Base-by-base conservation (phyloP, 2,329 filamentous ascomycete genomes). In the Colletotrichum siamense region DNA sequence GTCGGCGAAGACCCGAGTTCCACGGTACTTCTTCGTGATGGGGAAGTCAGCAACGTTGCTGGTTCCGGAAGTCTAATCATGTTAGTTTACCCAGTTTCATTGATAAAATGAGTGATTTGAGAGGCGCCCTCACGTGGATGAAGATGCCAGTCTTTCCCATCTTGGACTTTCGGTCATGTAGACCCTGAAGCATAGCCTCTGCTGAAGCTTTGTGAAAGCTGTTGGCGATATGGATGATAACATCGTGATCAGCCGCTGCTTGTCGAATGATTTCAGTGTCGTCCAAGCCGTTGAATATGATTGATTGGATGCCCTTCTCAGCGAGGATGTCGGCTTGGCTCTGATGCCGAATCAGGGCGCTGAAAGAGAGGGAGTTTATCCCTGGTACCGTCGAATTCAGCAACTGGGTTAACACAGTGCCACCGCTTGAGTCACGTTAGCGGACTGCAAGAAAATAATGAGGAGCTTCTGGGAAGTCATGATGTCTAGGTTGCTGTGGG, bases 361-460 rank as follows among this genome's bases (percentile, higher is more conserved):
- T 44, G 36, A 44, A 44, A 18, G 36, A 44, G 36, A 44, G 36
- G 8, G 36, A 44, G 0, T 44, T 18, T 44, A 0, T 18, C 16
- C 0, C 36, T 0, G 36, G 16, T 18, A 2, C 16, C 16, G 36
- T 44, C 8, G 36, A 44, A 0, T 18, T 44, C 36, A 44, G 36
- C 16, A 44, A 44, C 36, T 44, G 36, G 36, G 36, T 18, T 18
- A 44, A 0, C 36, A 44, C 36, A 44, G 16, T 44, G 36, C 36
- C 36, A 0, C 36, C 36, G 0, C 36, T 44, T 44, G 0, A 44
- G 36, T 18, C 16, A 44, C 2, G 0, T 44, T 44, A 44, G 36
- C 1, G 4, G 0, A 39, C 2, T 0, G 36, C 1, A 16, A 5
- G 7, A 39, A 18, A 4, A 8, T 44, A 18, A 44, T 18, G 2